phyloP scores from a whole-genome alignment of 345 rosid species.

The Populus ilicifolia region DNA sequence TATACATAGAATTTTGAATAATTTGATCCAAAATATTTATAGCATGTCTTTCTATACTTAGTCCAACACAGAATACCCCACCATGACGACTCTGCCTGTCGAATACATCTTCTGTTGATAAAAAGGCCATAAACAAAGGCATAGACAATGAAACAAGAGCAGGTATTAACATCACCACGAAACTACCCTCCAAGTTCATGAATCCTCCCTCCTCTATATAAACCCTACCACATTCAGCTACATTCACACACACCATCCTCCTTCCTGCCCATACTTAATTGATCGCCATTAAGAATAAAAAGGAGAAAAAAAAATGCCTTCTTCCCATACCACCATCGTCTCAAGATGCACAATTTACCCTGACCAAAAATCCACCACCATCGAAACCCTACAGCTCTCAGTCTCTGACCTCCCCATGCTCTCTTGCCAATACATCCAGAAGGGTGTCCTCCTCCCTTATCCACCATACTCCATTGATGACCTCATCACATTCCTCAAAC shows the following conservation, averaged over 20 bases:
- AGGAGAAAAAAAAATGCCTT: conserved; percentile 42
- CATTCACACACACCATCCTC: neutral
- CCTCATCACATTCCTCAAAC: conserved; percentile 44
- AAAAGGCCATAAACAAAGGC: neutral
- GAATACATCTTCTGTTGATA: conserved; percentile 4
- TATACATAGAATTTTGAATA: no score
- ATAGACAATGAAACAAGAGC: neutral
- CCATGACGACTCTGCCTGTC: neutral
- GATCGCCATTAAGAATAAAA: neutral
- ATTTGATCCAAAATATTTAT: no score
- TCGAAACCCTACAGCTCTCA: conserved; percentile 53
- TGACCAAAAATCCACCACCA: conserved; percentile 31
- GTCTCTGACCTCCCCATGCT: conserved; percentile 97
- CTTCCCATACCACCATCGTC: conserved; percentile 35
- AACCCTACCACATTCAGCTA: conserved; percentile 10
- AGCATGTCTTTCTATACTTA: neutral
- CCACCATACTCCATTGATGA: conserved; percentile 46
- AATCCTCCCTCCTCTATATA: conserved; percentile 47
- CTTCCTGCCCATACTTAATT: neutral
- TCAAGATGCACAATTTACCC: conserved; percentile 65
- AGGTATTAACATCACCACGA: neutral
- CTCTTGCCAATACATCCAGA: conserved; percentile 94
- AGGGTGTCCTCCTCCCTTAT: conserved; percentile 64
- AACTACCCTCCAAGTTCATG: conserved; percentile 45
- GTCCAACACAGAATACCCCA: neutral